Evolutionary conservation across 345 rosid species (phyloP).

Genomic region (Eucalyptus albens): DNA sequence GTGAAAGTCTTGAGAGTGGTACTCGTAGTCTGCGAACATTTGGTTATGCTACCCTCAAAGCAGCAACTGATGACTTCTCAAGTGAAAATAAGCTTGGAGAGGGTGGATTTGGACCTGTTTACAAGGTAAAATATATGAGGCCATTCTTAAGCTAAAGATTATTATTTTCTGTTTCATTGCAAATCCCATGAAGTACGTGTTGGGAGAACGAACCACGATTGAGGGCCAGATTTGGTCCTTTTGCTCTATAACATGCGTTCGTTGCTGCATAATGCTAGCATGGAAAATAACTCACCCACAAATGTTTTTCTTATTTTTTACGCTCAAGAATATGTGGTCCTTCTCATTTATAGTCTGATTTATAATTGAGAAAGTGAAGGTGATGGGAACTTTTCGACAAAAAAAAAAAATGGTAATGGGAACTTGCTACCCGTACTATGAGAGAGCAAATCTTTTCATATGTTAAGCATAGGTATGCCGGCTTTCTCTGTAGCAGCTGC

Average conservation of each 20-base stretch:
- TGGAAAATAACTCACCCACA: background rate
- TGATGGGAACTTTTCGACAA: background rate
- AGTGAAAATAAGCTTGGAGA: constrained; percentile 20
- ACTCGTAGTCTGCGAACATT: constrained; percentile 3
- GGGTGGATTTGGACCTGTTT: constrained; percentile 42
- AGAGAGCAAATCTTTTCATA: background rate
- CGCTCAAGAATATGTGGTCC: background rate
- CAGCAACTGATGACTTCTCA: constrained; percentile 22
- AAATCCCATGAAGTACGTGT: background rate
- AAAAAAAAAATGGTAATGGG: background rate
- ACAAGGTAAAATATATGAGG: constrained; percentile 2
- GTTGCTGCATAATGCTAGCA: background rate
- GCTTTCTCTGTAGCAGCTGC: background rate
- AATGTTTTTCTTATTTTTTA: no score
- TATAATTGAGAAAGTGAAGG: background rate
- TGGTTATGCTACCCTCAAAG: constrained; percentile 3
- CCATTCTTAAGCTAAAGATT: background rate
- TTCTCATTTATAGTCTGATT: background rate
- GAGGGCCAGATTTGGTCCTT: background rate
- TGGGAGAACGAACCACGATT: background rate
- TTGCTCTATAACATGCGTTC: background rate
- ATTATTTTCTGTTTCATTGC: background rate
- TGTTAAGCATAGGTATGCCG: background rate
- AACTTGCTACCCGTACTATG: background rate
- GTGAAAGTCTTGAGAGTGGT: background rate